phyloP scores from a whole-genome alignment of 2,329 filamentous ascomycete genomes.

The Colletotrichum phormii region DNA sequence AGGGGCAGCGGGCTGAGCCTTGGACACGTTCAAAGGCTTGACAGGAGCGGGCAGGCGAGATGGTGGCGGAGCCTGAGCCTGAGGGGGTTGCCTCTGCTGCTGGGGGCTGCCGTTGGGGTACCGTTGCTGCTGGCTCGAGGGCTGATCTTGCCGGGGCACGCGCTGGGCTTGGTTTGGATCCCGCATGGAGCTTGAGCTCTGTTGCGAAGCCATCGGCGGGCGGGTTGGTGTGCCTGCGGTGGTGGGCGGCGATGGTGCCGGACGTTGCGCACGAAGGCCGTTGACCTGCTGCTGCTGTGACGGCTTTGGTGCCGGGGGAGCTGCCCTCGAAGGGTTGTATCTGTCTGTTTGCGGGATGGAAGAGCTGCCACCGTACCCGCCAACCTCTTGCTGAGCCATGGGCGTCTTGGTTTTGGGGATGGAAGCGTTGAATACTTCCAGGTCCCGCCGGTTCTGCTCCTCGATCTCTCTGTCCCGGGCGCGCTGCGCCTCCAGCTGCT shows the following conservation, averaged over 20 bases:
- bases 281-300: constrained; percentile 66
- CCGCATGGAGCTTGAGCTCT: constrained; percentile 59
- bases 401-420: constrained; percentile 85
- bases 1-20: constrained; percentile 62
- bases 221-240: constrained; percentile 53
- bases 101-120: constrained; percentile 66
- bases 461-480: constrained; percentile 67
- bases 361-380: constrained; percentile 70
- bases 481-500: constrained; percentile 70
- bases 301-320: constrained; percentile 81
- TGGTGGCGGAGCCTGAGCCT: constrained; percentile 44
- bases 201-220: constrained; percentile 61
- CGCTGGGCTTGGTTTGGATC: constrained; percentile 58
- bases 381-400: constrained; percentile 90
- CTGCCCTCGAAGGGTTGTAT: constrained; percentile 87
- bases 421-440: constrained; percentile 90
- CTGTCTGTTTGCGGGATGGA: constrained; percentile 66
- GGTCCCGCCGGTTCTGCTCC: constrained; percentile 78
- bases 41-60: constrained; percentile 72
- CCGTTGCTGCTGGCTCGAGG: constrained; percentile 56
- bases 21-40: constrained; percentile 84
- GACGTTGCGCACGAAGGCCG: constrained; percentile 77
- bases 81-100: constrained; percentile 56
- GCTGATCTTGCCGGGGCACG: constrained; percentile 60
- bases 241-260: constrained; percentile 78